These are phyloP conservation scores for Nakataea oryzae DNA, from an alignment of 2,329 filamentous ascomycete genomes.

Conservation along the genomic window DNA sequence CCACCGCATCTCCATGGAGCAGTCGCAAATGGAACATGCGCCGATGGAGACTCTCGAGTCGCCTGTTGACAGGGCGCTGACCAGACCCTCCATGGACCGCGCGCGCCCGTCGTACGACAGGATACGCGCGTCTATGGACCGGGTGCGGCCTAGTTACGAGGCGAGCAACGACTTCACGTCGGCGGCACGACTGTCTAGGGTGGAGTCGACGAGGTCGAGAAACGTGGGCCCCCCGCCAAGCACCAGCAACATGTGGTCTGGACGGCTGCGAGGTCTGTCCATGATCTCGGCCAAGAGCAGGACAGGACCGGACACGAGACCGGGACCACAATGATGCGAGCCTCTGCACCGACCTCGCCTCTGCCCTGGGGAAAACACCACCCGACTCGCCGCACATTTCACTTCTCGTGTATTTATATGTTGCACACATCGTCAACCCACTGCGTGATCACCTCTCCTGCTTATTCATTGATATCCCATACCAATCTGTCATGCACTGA, in stretches of 20 bases:
- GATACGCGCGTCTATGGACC: conserved; percentile 78
- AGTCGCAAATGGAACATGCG: conserved; percentile 7
- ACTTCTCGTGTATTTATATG: conserved; percentile 3
- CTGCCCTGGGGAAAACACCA: not conserved
- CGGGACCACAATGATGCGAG: not conserved
- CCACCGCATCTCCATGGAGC: conserved; percentile 51
- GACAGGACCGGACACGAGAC: not conserved
- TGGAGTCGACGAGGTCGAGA: conserved; percentile 61
- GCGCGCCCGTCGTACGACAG: conserved; percentile 80
- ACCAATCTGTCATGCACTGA: conserved; percentile 3
- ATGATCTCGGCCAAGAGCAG: conserved; percentile 17
- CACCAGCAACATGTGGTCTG: conserved; percentile 6
- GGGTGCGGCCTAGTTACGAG: conserved; percentile 74
- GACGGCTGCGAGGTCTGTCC: conserved; percentile 15
- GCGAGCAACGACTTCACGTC: conserved; percentile 85
- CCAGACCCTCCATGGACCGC: conserved; percentile 52
- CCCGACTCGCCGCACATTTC: not conserved
- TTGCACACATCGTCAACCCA: not conserved
- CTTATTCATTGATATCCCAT: conserved; percentile 22
- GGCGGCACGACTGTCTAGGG: conserved; percentile 70
- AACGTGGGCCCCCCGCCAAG: conserved; percentile 1
- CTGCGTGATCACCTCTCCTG: not conserved
- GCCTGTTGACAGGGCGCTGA: not conserved
- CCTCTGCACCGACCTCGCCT: not conserved
- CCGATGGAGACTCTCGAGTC: conserved; percentile 14